Base-by-base conservation (phyloP, 441 rosid species). In the Croton setiger region DNA sequence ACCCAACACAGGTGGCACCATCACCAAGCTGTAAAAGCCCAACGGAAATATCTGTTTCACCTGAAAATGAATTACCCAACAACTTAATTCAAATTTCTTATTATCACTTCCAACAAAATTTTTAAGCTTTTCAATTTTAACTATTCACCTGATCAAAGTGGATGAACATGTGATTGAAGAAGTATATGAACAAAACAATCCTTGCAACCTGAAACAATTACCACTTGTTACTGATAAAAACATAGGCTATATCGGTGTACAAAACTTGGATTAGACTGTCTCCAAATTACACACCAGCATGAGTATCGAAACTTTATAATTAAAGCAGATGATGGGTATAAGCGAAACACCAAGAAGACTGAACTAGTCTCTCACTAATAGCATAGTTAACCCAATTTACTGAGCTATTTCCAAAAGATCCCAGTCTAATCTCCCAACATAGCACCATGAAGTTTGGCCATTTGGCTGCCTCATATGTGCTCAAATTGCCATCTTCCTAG, bases 131-230 rank as follows among this genome's bases (percentile, higher is more conserved):
- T 67, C 54, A 43, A 6, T 37, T 9, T 52, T 65, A 21, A 45
- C 43, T 59, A 68, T 78, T 71, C 62, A 90, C 98, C 87, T 90
- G 88, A 66, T 90, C 91, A 69, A 88, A 92, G 79, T 90, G 87
- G 57, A 69, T 60, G 61, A 68, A 70, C 85, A 87, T 75, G 81
- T 92, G 96, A 66, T 59, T 37, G 72, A 85, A 90, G 77, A 87
- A 85, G 83, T 74, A 80, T 79, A 88, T 73, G 78, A 92, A 92
- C 74, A 88, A 72, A 66, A 90, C 31, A 74, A 89, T 74, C 87
- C 96, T 85, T n/a, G 92, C 96, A 21, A 79, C 84, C 98, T 92
- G 63, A 72, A 27, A 75, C 63, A 31, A 69, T 48, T 52, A 69
- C 20, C 20, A 65, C 7, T 39, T 66, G 63, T 74, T 66, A 75